Evolutionary conservation across 805 yeast genomes (phyloP).

Genomic region (Ogataea nitratoaversa): DNA sequence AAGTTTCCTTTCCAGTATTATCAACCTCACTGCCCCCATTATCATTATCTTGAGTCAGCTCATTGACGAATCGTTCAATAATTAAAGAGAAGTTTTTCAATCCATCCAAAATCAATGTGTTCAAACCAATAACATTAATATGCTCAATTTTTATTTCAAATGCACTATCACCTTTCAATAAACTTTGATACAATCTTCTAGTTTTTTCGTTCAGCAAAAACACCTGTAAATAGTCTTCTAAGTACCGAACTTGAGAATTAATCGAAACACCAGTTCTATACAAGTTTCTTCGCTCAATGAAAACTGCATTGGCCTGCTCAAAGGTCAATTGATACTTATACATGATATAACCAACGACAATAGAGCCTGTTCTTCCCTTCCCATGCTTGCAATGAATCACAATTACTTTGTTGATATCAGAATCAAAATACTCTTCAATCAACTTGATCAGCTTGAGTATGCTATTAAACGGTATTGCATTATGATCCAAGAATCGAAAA

Average conservation of each 20-base stretch:
- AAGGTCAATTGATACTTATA: slow-evolving; percentile 33
- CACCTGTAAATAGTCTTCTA: slow-evolving; percentile 44
- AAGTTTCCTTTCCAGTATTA: neutral
- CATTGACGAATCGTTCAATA: neutral
- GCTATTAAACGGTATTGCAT: slow-evolving; percentile 61
- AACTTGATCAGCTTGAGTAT: slow-evolving; percentile 41
- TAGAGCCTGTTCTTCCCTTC: slow-evolving; percentile 84
- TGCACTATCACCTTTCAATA: slow-evolving; percentile 5
- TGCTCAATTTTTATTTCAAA: slow-evolving; percentile 2
- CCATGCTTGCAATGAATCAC: slow-evolving; percentile 90
- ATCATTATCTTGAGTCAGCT: neutral
- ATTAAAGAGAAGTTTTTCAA: neutral
- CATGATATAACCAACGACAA: slow-evolving; percentile 70
- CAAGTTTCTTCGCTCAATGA: slow-evolving; percentile 48
- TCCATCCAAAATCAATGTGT: neutral
- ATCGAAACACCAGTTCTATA: slow-evolving; percentile 71
- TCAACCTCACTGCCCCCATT: neutral
- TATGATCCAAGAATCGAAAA: slow-evolving; percentile 73
- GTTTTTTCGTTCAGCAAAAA: slow-evolving; percentile 9
- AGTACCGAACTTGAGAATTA: slow-evolving; percentile 60
- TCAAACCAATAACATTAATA: slow-evolving; percentile 7
- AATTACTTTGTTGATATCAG: slow-evolving; percentile 35
- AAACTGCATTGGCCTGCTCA: slow-evolving; percentile 46
- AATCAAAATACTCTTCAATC: slow-evolving; percentile 40
- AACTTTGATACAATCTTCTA: slow-evolving; percentile 4